Evolutionary conservation across 2,329 filamentous ascomycete genomes (phyloP).

Genomic region (Fusarium dimerum): DNA sequence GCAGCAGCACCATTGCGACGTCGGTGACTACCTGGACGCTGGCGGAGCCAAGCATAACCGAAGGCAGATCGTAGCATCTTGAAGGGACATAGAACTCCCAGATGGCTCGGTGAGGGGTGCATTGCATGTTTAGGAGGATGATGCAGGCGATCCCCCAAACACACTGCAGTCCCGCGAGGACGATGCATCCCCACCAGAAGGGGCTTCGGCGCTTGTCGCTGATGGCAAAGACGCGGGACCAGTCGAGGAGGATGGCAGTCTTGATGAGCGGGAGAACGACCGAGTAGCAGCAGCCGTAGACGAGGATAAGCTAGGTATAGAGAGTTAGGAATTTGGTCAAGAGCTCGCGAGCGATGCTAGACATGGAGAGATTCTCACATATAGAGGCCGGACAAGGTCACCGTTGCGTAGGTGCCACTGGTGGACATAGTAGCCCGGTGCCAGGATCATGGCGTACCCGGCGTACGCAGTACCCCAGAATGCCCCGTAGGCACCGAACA

Average conservation of each 20-base stretch:
- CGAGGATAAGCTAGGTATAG: constrained; percentile 4
- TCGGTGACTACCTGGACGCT: constrained; percentile 12
- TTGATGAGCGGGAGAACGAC: constrained; percentile 11
- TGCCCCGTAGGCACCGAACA: constrained; percentile 8
- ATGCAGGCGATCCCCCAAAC: constrained; percentile 11
- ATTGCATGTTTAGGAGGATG: constrained; percentile 12
- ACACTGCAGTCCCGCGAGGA: constrained; percentile 5
- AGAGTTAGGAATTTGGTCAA: background rate
- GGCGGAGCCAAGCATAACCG: constrained; percentile 7
- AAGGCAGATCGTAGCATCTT: constrained; percentile 9
- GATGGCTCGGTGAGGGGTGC: constrained; percentile 9
- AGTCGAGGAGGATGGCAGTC: constrained; percentile 10
- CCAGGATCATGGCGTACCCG: constrained; percentile 5
- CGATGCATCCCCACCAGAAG: constrained; percentile 11
- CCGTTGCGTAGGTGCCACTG: constrained; percentile 9
- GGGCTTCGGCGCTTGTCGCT: background rate
- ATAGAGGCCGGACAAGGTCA: constrained; percentile 6
- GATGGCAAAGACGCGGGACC: constrained; percentile 12
- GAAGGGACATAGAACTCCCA: constrained; percentile 12
- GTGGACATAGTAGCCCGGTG: constrained; percentile 12
- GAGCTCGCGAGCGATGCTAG: too few species aligned
- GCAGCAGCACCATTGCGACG: constrained; percentile 8
- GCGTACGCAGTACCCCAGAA: constrained; percentile 13
- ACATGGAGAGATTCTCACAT: background rate
- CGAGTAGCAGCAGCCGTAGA: constrained; percentile 13